Conservation (phyloP, 2,329 filamentous ascomycete genomes). For the Thermomyces lanuginosus region DNA sequence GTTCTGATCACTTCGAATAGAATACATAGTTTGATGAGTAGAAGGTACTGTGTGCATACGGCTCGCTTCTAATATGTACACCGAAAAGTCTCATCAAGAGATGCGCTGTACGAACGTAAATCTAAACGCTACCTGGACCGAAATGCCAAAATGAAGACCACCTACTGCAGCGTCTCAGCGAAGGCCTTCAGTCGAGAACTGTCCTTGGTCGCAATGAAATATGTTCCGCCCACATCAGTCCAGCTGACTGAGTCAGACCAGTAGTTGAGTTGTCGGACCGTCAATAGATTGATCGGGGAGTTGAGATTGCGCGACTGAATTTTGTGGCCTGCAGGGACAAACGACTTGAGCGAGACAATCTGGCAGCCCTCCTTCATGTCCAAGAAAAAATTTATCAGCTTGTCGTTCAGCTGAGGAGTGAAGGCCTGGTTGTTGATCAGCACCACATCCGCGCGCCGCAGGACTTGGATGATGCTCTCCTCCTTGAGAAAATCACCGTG, state of each 20-base stretch:
- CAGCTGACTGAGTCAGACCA: constrained; percentile 65
- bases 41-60: too few relatives aligned
- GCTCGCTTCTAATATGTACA: too few relatives aligned
- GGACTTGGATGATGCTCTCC: constrained; percentile 49
- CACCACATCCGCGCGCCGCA: constrained; percentile 82
- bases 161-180: constrained; percentile 20
- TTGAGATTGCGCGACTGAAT: constrained; percentile 59
- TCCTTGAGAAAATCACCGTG: constrained; percentile 71
- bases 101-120: too few relatives aligned
- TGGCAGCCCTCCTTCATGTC: constrained; percentile 82
- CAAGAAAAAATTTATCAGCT: constrained; percentile 73
- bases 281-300: constrained; percentile 64
- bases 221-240: constrained; percentile 69
- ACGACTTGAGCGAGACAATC: constrained; percentile 82
- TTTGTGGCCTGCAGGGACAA: constrained; percentile 65
- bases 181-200: constrained; percentile 37
- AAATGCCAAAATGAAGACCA: background rate
- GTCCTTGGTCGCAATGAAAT: constrained; percentile 76
- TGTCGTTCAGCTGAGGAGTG: constrained; percentile 69
- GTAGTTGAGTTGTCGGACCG: constrained; percentile 57
- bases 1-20: constrained; percentile 22
- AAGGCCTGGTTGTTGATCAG: constrained; percentile 98
- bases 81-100: too few relatives aligned
- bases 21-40: too few relatives aligned
- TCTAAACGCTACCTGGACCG: too few relatives aligned